A percentile compares a stretch with the other conserved stretches of the same genome.
These are phyloP conservation scores for Trichodelitschia bisporula DNA, from an alignment of 495 filamentous ascomycete genomes.

Conservation along the genomic window DNA sequence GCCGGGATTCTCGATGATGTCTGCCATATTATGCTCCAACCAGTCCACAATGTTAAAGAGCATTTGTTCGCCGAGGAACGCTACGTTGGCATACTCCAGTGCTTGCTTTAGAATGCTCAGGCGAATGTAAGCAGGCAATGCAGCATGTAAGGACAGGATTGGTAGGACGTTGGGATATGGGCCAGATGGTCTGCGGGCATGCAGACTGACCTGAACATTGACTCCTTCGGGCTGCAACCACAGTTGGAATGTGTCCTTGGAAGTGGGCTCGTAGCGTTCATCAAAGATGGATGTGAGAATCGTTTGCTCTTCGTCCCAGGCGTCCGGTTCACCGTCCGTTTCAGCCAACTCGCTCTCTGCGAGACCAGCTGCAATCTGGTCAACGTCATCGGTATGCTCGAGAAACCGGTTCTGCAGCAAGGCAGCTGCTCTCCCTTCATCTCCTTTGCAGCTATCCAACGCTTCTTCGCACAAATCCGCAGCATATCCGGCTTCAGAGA, in stretches of 20 bases:
- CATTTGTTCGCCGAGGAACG: conserved; percentile 59
- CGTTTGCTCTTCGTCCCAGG: conserved; percentile 70
- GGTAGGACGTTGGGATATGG: conserved; percentile 54
- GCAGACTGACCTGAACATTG: conserved; percentile 17
- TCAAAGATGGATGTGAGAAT: conserved; percentile 61
- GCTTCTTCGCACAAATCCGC: conserved; percentile 54
- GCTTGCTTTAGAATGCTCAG: conserved; percentile 67
- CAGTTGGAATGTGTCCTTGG: conserved; percentile 32
- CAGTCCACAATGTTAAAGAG: conserved; percentile 76
- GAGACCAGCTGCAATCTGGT: conserved; percentile 3
- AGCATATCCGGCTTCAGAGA: conserved; percentile 63
- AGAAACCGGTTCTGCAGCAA: conserved; percentile 46
- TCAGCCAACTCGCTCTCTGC: not conserved
- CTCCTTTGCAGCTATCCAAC: conserved; percentile 35
- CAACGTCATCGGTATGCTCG: conserved; percentile 9
- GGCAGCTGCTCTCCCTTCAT: conserved; percentile 63
- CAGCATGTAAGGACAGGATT: conserved; percentile 40
- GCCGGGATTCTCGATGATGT: conserved; percentile 61
- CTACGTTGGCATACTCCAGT: conserved; percentile 37
- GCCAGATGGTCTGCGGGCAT: conserved; percentile 26
- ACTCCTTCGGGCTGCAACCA: conserved; percentile 4
- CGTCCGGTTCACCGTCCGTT: conserved; percentile 1
- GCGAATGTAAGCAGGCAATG: conserved; percentile 76
- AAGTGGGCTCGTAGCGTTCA: conserved; percentile 35
- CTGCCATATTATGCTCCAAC: conserved; percentile 53